Evolutionary conservation across 495 filamentous ascomycete genomes (phyloP).

Genomic region (Neurospora cerealis): DNA sequence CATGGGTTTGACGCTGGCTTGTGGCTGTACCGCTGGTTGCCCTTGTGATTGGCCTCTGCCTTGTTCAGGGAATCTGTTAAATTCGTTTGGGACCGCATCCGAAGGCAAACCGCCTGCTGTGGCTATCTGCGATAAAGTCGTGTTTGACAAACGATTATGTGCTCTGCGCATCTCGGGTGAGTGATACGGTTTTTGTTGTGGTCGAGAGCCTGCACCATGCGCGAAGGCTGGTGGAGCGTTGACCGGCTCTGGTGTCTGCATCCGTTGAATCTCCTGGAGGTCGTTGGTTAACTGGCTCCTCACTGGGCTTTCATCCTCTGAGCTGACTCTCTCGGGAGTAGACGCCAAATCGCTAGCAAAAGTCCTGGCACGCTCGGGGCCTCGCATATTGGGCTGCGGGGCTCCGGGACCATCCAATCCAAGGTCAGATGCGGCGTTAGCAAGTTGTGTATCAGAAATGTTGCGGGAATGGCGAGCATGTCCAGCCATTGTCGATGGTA

Average conservation of each 20-base stretch:
- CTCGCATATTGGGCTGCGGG: constrained; percentile 12
- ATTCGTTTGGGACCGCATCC: constrained; percentile 1
- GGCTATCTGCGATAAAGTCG: constrained; percentile 67
- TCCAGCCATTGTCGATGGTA: constrained; percentile 39
- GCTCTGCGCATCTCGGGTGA: constrained; percentile 66
- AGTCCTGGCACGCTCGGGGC: constrained; percentile 19
- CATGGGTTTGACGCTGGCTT: constrained; percentile 30
- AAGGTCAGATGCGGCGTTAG: constrained; percentile 1
- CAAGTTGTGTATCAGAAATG: constrained; percentile 26
- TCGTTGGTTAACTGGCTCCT: constrained; percentile 25
- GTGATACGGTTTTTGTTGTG: constrained; percentile 55
- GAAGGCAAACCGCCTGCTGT: constrained; percentile 46
- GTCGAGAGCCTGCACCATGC: constrained; percentile 36
- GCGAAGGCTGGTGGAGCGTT: constrained; percentile 66
- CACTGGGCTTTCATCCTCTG: constrained; percentile 40
- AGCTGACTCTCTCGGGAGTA: constrained; percentile 47
- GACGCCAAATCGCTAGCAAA: constrained; percentile 31
- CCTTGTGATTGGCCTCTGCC: constrained; percentile 8
- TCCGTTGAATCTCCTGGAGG: constrained; percentile 43
- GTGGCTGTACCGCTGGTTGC: constrained; percentile 38
- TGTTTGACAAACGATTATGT: constrained; percentile 70
- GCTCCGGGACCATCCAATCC: constrained; percentile 10
- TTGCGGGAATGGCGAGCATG: constrained; percentile 27
- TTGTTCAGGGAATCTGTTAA: not conserved
- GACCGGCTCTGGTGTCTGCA: constrained; percentile 62